Evolutionary conservation across 1,139 yeast species (phyloP).

Genomic region (Hansenula sp.): DNA sequence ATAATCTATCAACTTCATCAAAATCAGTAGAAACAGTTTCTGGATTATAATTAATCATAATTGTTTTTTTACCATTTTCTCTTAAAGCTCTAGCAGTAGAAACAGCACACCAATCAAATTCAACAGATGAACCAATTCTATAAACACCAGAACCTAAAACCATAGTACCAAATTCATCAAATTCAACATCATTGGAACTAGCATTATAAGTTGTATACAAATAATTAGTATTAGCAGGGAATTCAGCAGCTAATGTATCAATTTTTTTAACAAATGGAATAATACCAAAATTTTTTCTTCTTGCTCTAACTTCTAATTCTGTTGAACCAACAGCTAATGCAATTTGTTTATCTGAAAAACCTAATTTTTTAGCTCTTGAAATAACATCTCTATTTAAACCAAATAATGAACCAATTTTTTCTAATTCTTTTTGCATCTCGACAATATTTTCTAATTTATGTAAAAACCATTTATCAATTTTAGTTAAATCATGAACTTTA

Average conservation of each 20-base stretch:
- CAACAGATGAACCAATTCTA: conserved; percentile 97
- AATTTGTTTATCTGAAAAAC: conserved; percentile 93
- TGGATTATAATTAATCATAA: conserved; percentile 97
- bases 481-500: conserved; percentile 81
- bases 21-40: conserved; percentile 98
- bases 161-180: conserved; percentile 87
- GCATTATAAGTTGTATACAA: conserved; percentile 96
- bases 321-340: conserved; percentile 62
- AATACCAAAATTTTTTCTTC: conserved; percentile 73
- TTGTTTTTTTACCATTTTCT: conserved; percentile 80
- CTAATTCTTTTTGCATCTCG: conserved; percentile 78
- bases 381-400: conserved; percentile 65
- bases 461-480: conserved; percentile 95
- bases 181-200: conserved; percentile 73
- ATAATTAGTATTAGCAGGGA: conserved; percentile 96
- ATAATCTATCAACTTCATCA: conserved; percentile 95
- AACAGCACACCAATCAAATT: conserved; percentile 99
- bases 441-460: conserved; percentile 89
- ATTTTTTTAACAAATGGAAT: conserved; percentile 94
- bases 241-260: conserved; percentile 97
- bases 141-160: conserved; percentile 98
- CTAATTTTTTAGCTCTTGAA: conserved; percentile 83
- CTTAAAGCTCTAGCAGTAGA: conserved; percentile 93
- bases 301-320: conserved; percentile 77
- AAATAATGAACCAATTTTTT: conserved; percentile 51